Percentiles rank a stretch among this genome's conserved stretches.
These are phyloP conservation scores for Ophiostoma triangulosporum DNA, from an alignment of 2,329 filamentous ascomycete genomes.

Conservation along the genomic window DNA sequence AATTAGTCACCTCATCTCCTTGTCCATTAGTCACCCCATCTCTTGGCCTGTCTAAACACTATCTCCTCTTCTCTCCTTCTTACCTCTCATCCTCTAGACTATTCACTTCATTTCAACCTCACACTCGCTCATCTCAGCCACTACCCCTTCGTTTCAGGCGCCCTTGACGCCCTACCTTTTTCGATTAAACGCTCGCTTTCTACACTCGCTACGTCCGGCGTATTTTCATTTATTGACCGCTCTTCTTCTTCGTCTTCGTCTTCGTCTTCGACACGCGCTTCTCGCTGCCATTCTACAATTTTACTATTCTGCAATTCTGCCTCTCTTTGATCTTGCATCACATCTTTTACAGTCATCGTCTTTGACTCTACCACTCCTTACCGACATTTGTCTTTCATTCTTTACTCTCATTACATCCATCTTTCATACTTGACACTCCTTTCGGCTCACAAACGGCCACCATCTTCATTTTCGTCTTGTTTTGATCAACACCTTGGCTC, in stretches of 20 bases:
- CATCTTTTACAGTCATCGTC: neutral
- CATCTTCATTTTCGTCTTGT: neutral
- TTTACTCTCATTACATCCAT: neutral
- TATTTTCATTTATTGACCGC: neutral
- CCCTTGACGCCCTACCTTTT: neutral
- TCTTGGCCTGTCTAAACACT: neutral
- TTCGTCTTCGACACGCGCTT: neutral
- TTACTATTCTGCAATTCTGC: no score
- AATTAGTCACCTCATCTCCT: neutral
- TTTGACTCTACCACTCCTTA: neutral
- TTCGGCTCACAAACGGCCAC: neutral
- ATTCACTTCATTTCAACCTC: neutral
- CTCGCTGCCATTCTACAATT: neutral
- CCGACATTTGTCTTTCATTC: neutral
- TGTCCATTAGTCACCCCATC: neutral
- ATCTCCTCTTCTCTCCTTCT: neutral
- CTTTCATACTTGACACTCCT: neutral
- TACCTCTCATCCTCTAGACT: neutral
- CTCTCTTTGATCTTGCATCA: neutral
- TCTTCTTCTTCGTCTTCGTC: neutral
- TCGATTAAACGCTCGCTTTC: neutral
- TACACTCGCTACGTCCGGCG: neutral
- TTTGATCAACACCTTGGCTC: neutral
- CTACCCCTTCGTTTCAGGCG: neutral
- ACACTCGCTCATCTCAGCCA: neutral